Percentiles rank a stretch among this genome's conserved stretches.
Conservation (phyloP, 2,329 filamentous ascomycete species). For the Mariannaea sp. region DNA sequence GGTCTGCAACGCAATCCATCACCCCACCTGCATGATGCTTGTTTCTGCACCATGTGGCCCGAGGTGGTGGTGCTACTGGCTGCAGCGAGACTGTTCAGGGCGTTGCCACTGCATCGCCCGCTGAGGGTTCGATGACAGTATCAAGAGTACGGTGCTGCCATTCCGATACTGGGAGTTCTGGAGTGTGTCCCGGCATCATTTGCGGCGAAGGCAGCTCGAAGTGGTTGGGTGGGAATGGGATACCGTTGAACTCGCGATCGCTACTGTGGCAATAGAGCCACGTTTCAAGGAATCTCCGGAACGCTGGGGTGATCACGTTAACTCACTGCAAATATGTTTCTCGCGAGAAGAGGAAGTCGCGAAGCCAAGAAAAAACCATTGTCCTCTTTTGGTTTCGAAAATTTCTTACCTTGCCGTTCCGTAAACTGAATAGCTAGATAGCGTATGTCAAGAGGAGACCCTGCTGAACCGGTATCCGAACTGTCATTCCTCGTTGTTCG, state of each 20-base stretch:
- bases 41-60: constrained; percentile 33
- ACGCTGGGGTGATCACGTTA: constrained; percentile 39
- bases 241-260: constrained; percentile 52
- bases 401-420: constrained; percentile 49
- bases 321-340: constrained; percentile 26
- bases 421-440: constrained; percentile 58
- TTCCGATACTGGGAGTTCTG: constrained; percentile 33
- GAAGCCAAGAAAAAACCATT: too few species aligned
- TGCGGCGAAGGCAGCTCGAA: constrained; percentile 55
- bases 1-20: constrained; percentile 25
- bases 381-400: not conserved
- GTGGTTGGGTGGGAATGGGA: constrained; percentile 51
- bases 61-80: constrained; percentile 30
- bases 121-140: constrained; percentile 33
- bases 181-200: constrained; percentile 43
- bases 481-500: constrained; percentile 41
- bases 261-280: constrained; percentile 53
- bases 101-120: constrained; percentile 30
- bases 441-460: constrained; percentile 47
- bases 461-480: constrained; percentile 33
- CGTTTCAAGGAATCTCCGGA: constrained; percentile 51
- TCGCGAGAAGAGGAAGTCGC: constrained; percentile 13
- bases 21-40: constrained; percentile 32
- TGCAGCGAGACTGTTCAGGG: constrained; percentile 27
- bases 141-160: constrained; percentile 34